Conservation (phyloP, 345 rosid species). For the Cochlearia excelsa region DNA sequence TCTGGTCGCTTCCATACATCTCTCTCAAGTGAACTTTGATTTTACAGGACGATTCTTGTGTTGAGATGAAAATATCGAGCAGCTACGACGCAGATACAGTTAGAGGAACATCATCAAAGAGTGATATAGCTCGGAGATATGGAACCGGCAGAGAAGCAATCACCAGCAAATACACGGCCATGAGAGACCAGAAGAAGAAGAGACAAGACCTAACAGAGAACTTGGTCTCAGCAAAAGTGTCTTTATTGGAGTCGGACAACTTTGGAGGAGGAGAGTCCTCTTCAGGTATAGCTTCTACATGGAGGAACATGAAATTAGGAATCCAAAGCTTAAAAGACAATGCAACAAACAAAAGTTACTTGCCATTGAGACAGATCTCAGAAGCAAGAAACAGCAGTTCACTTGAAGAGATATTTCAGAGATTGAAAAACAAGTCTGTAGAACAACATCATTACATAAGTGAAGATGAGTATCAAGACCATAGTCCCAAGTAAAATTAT, state of each 20-base stretch:
- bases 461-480: constrained; percentile 32
- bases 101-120: too few species aligned
- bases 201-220: constrained; percentile 30
- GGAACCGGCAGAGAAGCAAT: too few species aligned
- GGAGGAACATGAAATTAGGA: constrained; percentile 82
- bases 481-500: too few species aligned
- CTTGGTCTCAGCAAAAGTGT: constrained; percentile 70
- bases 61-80: too few species aligned
- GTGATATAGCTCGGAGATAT: too few species aligned
- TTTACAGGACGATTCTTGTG: too few species aligned
- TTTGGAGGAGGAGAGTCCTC: constrained; percentile 43
- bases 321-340: constrained; percentile 84
- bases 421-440: constrained; percentile 62
- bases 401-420: constrained; percentile 88
- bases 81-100: too few species aligned
- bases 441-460: constrained; percentile 40
- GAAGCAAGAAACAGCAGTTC: constrained; percentile 45
- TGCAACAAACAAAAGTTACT: constrained; percentile 62
- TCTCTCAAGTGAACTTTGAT: too few species aligned
- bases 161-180: too few species aligned
- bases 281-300: constrained; percentile 56
- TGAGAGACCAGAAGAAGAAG: too few species aligned
- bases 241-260: constrained; percentile 58
- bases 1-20: too few species aligned
- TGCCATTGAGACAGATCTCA: constrained; percentile 52